Conservation (phyloP, 2,329 filamentous ascomycete species). For the Byssochlamys sp. region DNA sequence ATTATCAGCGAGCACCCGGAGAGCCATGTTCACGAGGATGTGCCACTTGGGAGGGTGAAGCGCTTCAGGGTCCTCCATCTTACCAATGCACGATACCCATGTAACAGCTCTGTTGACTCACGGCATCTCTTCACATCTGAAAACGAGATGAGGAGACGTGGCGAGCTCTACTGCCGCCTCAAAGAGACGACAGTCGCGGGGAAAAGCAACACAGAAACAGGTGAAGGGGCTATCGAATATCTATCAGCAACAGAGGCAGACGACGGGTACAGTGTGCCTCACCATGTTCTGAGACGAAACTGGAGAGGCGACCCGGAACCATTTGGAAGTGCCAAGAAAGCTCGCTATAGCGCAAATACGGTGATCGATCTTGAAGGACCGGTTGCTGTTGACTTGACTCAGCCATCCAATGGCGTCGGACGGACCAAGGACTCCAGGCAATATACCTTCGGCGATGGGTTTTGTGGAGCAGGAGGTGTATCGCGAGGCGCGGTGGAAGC, state of each 20-base stretch:
- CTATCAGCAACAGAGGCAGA: slow-evolving; percentile 23
- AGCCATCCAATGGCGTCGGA: slow-evolving; percentile 24
- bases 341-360: background rate
- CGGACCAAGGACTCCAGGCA: slow-evolving; percentile 14
- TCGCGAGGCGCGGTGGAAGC: slow-evolving; percentile 53
- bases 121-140: slow-evolving; percentile 3
- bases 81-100: slow-evolving; percentile 48
- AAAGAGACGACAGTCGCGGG: slow-evolving; percentile 17
- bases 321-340: slow-evolving; percentile 18
- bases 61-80: slow-evolving; percentile 37
- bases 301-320: slow-evolving; percentile 25
- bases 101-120: slow-evolving; percentile 15
- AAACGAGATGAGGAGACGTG: slow-evolving; percentile 18
- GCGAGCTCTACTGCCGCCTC: slow-evolving; percentile 25
- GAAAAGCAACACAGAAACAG: background rate
- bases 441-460: slow-evolving; percentile 63
- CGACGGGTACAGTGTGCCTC: slow-evolving; percentile 5
- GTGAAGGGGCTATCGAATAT: slow-evolving; percentile 20
- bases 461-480: slow-evolving; percentile 63
- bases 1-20: slow-evolving; percentile 25
- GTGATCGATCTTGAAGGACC: background rate
- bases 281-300: slow-evolving; percentile 14
- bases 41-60: slow-evolving; percentile 32
- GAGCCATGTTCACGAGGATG: slow-evolving; percentile 22
- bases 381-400: slow-evolving; percentile 13